Conservation (phyloP, 2,329 filamentous ascomycete genomes). For the Cordyceps militaris region DNA sequence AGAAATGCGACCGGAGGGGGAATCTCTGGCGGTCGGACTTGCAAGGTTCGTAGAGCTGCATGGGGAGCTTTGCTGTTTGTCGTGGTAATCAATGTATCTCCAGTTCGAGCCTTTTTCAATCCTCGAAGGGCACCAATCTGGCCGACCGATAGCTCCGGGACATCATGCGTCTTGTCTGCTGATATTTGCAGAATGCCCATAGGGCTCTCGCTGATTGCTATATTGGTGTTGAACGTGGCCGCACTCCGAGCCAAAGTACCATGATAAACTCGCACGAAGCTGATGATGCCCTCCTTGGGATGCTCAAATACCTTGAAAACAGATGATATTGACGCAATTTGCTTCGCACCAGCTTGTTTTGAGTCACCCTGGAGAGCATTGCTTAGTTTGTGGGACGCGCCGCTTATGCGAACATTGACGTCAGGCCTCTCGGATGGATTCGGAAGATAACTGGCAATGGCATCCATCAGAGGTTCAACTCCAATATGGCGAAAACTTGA, state of each 20-base stretch:
- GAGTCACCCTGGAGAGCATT: conserved; percentile 34
- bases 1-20: conserved; percentile 95
- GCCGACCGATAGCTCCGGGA: conserved; percentile 70
- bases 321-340: conserved; percentile 48
- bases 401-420: conserved; percentile 64
- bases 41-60: conserved; percentile 62
- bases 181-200: conserved; percentile 84
- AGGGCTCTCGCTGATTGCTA: conserved; percentile 70
- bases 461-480: conserved; percentile 84
- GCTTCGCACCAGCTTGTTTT: conserved; percentile 27
- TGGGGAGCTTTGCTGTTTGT: conserved; percentile 55
- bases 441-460: conserved; percentile 79
- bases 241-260: conserved; percentile 69
- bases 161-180: conserved; percentile 77
- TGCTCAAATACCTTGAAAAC: conserved; percentile 96
- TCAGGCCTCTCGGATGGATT: conserved; percentile 74
- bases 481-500: conserved; percentile 93
- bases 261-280: conserved; percentile 88
- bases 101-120: conserved; percentile 84
- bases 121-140: conserved; percentile 93
- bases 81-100: conserved; percentile 81
- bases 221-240: conserved; percentile 78
- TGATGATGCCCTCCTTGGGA: conserved; percentile 73
- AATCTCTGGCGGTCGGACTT: conserved; percentile 80
- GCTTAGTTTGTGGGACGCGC: conserved; percentile 33